phyloP scores from a whole-genome alignment of 139 green algal genomes.

The Chlamydomonas sp. region DNA sequence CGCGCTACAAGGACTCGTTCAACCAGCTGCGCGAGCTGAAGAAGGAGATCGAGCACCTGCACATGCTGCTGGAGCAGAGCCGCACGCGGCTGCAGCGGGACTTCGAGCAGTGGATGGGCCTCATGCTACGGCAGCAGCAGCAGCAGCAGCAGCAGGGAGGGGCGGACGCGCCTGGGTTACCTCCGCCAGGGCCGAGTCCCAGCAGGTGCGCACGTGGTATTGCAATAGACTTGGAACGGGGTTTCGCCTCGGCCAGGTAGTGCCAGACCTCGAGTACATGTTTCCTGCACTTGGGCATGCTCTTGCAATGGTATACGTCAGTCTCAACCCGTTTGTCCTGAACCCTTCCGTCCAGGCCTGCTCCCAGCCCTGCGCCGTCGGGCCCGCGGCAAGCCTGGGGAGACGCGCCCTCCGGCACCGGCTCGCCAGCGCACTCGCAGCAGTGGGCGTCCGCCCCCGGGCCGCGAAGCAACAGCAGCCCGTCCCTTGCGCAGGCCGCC shows the following conservation, averaged over 20 bases:
- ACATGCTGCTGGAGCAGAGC: conserved; percentile 83
- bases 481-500: too few relatives aligned
- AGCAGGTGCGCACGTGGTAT: neutral
- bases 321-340: too few relatives aligned
- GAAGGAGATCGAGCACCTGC: conserved; percentile 88
- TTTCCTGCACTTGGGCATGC: too few relatives aligned
- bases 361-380: neutral
- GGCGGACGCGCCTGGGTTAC: neutral
- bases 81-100: conserved; percentile 72
- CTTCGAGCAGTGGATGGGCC: conserved; percentile 85
- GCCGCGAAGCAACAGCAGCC: too few relatives aligned
- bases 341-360: too few relatives aligned
- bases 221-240: too few relatives aligned
- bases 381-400: conserved; percentile 29
- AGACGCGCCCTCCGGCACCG: neutral
- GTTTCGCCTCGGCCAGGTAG: too few relatives aligned
- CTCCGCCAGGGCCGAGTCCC: neutral
- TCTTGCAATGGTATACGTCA: too few relatives aligned
- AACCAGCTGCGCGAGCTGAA: conserved; percentile 81
- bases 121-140: conserved; percentile 54
- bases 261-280: too few relatives aligned
- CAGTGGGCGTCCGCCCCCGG: neutral
- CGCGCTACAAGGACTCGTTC: conserved; percentile 79
- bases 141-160: conserved; percentile 17
- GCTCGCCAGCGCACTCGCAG: neutral